These are phyloP conservation scores for Fusarium virguliforme DNA, from an alignment of 2,329 filamentous ascomycete species.

Conservation along the genomic window DNA sequence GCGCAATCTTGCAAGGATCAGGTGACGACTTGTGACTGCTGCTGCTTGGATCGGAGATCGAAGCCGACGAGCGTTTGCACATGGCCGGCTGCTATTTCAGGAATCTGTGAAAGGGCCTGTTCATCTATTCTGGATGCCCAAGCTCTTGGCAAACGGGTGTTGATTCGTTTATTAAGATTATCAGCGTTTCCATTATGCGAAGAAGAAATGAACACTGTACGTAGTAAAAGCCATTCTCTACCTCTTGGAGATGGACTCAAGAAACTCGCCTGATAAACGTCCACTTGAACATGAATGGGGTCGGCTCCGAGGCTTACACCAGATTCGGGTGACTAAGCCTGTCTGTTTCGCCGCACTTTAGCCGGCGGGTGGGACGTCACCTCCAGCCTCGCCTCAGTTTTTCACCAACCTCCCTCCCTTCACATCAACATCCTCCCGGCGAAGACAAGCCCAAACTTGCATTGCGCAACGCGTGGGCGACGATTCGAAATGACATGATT, in stretches of 20 bases:
- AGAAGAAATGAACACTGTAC: not conserved
- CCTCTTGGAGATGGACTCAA: too few relatives aligned
- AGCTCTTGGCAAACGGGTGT: not conserved
- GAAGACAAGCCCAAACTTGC: slow-evolving; percentile 25
- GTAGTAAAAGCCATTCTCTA: not conserved
- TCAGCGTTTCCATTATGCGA: not conserved
- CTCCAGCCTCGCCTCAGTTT: slow-evolving; percentile 34
- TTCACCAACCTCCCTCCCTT: slow-evolving; percentile 33
- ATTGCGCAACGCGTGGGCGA: slow-evolving; percentile 19
- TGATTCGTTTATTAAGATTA: not conserved
- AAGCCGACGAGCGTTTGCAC: not conserved
- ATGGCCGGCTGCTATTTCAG: not conserved
- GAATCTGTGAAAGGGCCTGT: not conserved
- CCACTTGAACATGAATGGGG: not conserved
- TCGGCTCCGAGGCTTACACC: not conserved
- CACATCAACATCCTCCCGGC: slow-evolving; percentile 24
- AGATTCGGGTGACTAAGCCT: slow-evolving; percentile 25
- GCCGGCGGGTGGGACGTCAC: slow-evolving; percentile 22
- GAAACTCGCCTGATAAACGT: not conserved
- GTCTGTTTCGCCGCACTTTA: slow-evolving; percentile 28
- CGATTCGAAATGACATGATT: slow-evolving; percentile 31
- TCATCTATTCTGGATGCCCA: not conserved
- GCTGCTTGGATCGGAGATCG: not conserved
- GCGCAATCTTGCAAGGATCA: not conserved
- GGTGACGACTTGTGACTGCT: not conserved